Percentiles rank a stretch among this genome's conserved stretches.
These are phyloP conservation scores for Boletellus sp. DNA, from an alignment of 768 basidiomycete genomes.

Conservation along the genomic window DNA sequence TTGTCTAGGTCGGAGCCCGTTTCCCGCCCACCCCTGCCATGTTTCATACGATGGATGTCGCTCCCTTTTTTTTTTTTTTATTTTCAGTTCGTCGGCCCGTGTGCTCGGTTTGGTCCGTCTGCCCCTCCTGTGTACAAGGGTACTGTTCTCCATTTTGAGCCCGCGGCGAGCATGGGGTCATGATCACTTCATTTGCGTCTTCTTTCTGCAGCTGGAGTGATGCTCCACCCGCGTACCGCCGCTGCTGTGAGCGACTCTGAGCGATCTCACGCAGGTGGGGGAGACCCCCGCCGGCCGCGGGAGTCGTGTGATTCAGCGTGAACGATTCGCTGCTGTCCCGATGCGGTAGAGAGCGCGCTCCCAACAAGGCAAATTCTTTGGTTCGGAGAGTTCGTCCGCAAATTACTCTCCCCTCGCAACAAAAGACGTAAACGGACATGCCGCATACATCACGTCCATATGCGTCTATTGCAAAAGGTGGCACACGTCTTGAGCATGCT, in stretches of 20 bases:
- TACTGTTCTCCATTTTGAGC: constrained; percentile 5
- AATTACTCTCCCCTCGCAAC: constrained; percentile 10
- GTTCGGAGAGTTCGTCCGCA: constrained; percentile 8
- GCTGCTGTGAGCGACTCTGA: constrained; percentile 7
- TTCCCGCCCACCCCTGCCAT: constrained; percentile 16
- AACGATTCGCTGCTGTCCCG: no score
- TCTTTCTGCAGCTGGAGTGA: constrained; percentile 1
- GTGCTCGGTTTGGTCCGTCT: no score
- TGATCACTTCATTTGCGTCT: constrained; percentile 13
- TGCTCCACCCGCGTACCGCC: constrained; percentile 1
- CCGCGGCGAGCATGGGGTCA: constrained; percentile 7
- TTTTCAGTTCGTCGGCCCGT: no score
- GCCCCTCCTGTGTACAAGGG: background rate
- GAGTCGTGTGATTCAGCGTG: no score
- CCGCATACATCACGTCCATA: constrained; percentile 21
- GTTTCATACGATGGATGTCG: constrained; percentile 14
- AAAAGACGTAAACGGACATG: constrained; percentile 26
- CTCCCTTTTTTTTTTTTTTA: background rate
- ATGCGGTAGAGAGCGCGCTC: no score
- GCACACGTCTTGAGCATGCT: constrained; percentile 18
- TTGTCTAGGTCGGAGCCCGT: constrained; percentile 21
- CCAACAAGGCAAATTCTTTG: background rate
- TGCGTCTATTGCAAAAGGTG: background rate
- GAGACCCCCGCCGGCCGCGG: no score
- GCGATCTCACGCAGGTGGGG: constrained; percentile 7